phyloP scores from a whole-genome alignment of 1,139 yeast species.

The Nakaseomyces delphensis region DNA sequence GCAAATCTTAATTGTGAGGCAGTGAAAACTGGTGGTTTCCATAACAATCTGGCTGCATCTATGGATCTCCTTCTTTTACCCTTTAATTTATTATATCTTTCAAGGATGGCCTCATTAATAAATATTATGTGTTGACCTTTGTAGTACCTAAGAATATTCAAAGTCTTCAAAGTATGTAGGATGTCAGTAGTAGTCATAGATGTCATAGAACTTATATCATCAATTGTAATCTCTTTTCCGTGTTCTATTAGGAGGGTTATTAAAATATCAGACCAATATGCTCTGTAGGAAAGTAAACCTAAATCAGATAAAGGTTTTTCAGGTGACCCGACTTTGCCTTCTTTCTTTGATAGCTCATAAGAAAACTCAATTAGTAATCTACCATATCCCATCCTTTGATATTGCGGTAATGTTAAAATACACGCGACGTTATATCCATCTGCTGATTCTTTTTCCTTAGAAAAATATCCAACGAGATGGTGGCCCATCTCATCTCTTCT shows the following conservation, averaged over 20 bases:
- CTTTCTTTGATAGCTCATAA: slow-evolving; percentile 78
- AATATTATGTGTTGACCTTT: slow-evolving; percentile 95
- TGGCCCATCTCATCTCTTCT: slow-evolving; percentile 80
- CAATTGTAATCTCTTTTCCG: slow-evolving; percentile 72
- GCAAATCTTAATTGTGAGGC: slow-evolving; percentile 95
- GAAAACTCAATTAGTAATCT: slow-evolving; percentile 86
- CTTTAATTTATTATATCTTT: slow-evolving; percentile 64
- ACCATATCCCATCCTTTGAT: slow-evolving; percentile 93
- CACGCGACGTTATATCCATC: slow-evolving; percentile 97
- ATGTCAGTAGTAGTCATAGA: slow-evolving; percentile 97
- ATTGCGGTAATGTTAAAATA: slow-evolving; percentile 89
- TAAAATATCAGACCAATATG: slow-evolving; percentile 91
- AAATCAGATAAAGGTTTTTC: slow-evolving; percentile 94
- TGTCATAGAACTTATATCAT: slow-evolving; percentile 77
- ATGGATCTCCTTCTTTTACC: slow-evolving; percentile 70
- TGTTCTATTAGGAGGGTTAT: slow-evolving; percentile 65
- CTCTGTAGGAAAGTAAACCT: slow-evolving; percentile 87
- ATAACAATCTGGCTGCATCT: slow-evolving; percentile 60
- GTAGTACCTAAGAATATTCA: slow-evolving; percentile 82
- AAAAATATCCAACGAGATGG: slow-evolving; percentile 91
- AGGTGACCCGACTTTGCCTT: slow-evolving; percentile 88
- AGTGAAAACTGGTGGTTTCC: slow-evolving; percentile 97
- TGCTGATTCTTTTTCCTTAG: slow-evolving; percentile 92
- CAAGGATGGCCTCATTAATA: slow-evolving; percentile 73
- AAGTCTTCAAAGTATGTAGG: slow-evolving; percentile 81